phyloP scores from a whole-genome alignment of 2,329 filamentous ascomycete genomes.

The Penicillium sclerotigenum region DNA sequence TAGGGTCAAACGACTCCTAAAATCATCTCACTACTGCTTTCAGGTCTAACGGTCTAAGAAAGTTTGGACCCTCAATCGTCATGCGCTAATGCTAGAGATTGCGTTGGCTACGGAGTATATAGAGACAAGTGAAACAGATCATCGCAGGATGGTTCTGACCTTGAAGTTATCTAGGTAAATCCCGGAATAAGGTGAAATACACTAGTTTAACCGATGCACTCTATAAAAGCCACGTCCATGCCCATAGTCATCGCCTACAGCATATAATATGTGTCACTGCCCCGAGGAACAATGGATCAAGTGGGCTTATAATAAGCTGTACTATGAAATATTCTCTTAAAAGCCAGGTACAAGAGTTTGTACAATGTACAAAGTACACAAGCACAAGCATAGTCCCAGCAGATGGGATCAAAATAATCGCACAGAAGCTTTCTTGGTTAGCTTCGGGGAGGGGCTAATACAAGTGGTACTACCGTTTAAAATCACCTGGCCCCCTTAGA shows the following conservation, averaged over 20 bases:
- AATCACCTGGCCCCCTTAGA: background rate
- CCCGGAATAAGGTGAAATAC: background rate
- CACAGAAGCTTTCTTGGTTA: conserved; percentile 3
- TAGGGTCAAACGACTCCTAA: background rate
- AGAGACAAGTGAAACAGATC: background rate
- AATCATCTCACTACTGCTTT: background rate
- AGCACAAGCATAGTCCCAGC: conserved; percentile 8
- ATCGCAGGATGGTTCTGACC: background rate
- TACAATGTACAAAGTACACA: background rate
- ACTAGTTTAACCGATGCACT: background rate
- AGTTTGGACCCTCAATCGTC: conserved; percentile 14
- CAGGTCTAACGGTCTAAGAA: background rate
- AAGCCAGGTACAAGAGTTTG: background rate
- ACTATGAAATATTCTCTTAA: background rate
- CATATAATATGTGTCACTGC: background rate
- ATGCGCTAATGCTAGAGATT: background rate
- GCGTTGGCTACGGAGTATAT: background rate
- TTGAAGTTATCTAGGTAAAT: background rate
- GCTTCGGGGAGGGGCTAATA: conserved; percentile 1
- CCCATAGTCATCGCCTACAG: background rate
- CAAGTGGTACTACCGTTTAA: background rate
- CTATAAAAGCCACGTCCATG: background rate
- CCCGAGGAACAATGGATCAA: conserved; percentile 6
- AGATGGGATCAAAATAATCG: background rate
- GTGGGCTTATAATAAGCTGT: background rate